phyloP scores from a whole-genome alignment of 805 yeast species.

The Candida montana region DNA sequence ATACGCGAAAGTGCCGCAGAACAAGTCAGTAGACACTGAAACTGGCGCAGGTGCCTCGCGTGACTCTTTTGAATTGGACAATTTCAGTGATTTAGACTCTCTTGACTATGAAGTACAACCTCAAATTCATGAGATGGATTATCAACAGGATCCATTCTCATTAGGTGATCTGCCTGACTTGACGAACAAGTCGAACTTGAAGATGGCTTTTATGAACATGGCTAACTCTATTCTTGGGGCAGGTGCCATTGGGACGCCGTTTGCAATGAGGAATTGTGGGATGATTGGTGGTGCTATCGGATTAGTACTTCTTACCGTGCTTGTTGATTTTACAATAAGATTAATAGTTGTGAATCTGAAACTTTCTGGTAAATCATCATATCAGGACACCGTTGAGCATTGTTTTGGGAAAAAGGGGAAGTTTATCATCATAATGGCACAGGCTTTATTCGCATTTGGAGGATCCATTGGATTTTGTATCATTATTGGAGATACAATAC shows the following conservation, averaged over 20 bases:
- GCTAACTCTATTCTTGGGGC: slow-evolving; percentile 94
- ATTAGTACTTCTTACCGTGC: slow-evolving; percentile 52
- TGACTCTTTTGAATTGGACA: slow-evolving; percentile 16
- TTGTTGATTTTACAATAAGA: slow-evolving; percentile 86
- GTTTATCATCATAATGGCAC: slow-evolving; percentile 61
- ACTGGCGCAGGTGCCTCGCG: too few species aligned
- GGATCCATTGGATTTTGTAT: slow-evolving; percentile 93
- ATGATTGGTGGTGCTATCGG: slow-evolving; percentile 65
- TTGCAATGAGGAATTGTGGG: slow-evolving; percentile 79
- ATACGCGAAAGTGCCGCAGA: background rate
- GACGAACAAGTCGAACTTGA: slow-evolving; percentile 48
- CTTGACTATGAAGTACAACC: slow-evolving; percentile 18
- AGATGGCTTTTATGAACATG: slow-evolving; percentile 95
- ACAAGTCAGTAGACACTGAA: background rate
- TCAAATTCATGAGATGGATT: slow-evolving; percentile 4
- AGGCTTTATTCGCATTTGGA: slow-evolving; percentile 88
- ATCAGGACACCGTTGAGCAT: slow-evolving; percentile 77
- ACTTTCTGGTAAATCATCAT: slow-evolving; percentile 67
- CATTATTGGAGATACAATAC: slow-evolving; percentile 91
- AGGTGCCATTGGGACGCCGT: slow-evolving; percentile 92
- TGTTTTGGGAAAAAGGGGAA: slow-evolving; percentile 77
- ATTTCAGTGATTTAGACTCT: slow-evolving; percentile 21
- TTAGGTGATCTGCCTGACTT: slow-evolving; percentile 11
- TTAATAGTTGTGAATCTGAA: slow-evolving; percentile 79
- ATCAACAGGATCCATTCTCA: slow-evolving; percentile 15